phyloP scores from a whole-genome alignment of 106 monocot genomes.

The Allium cepa region DNA sequence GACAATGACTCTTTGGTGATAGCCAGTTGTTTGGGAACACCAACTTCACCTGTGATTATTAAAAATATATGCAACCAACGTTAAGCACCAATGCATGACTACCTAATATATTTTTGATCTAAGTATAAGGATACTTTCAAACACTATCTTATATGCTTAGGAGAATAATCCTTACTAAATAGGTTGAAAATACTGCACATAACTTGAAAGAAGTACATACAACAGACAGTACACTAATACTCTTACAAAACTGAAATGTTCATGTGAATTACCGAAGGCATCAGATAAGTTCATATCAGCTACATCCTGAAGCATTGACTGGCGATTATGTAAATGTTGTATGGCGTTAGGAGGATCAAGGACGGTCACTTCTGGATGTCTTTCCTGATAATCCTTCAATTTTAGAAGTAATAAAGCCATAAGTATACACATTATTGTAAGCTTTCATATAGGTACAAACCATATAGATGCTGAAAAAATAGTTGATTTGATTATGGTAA shows the following conservation, averaged over 20 bases:
- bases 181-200: too few relatives aligned
- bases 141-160: background rate
- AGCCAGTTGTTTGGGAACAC: slow-evolving; percentile 74
- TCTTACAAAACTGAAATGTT: too few relatives aligned
- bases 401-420: slow-evolving; percentile 1
- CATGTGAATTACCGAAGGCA: slow-evolving; percentile 38
- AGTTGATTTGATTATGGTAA: too few relatives aligned
- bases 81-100: too few relatives aligned
- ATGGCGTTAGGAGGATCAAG: slow-evolving; percentile 95
- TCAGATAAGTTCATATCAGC: slow-evolving; percentile 71
- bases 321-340: slow-evolving; percentile 73
- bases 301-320: slow-evolving; percentile 94
- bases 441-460: too few relatives aligned
- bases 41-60: slow-evolving; percentile 61
- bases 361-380: slow-evolving; percentile 90
- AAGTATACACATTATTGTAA: background rate
- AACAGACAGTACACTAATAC: too few relatives aligned
- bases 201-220: too few relatives aligned
- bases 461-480: too few relatives aligned
- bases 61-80: too few relatives aligned
- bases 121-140: background rate
- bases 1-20: slow-evolving; percentile 64
- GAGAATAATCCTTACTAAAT: background rate
- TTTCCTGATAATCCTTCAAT: slow-evolving; percentile 62
- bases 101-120: too few relatives aligned